Evolutionary conservation across 257 asterid genomes (phyloP).

Genomic region (Vinca minor): DNA sequence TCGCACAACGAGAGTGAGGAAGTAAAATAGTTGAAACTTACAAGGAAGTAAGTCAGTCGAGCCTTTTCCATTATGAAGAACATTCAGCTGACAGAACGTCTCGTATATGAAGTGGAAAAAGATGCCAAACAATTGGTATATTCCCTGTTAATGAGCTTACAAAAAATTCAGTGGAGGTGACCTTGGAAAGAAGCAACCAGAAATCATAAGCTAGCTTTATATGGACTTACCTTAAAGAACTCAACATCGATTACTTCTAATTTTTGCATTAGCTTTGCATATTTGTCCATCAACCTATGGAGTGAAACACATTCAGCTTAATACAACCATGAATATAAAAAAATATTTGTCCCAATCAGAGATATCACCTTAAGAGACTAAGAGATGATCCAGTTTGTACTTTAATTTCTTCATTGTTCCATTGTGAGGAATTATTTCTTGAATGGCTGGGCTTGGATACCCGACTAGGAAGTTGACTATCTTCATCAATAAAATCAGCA

Average conservation of each 20-base stretch:
- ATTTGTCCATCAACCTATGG: slow-evolving; percentile 89
- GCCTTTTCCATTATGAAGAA: slow-evolving; percentile 58
- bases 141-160: slow-evolving; percentile 54
- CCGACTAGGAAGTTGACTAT: slow-evolving; percentile 99
- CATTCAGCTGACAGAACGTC: slow-evolving; percentile 56
- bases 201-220: slow-evolving; percentile 15
- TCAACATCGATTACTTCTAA: slow-evolving; percentile 81
- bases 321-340: slow-evolving; percentile 14
- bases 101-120: slow-evolving; percentile 79
- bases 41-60: slow-evolving; percentile 47
- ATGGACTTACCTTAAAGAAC: slow-evolving; percentile 66
- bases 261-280: slow-evolving; percentile 96
- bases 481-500: slow-evolving; percentile 99
- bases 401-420: slow-evolving; percentile 50
- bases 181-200: slow-evolving; percentile 13
- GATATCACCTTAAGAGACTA: slow-evolving; percentile 66
- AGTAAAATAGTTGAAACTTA: slow-evolving; percentile 35
- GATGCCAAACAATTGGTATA: slow-evolving; percentile 84
- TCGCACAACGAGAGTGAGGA: slow-evolving; percentile 4
- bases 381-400: slow-evolving; percentile 93
- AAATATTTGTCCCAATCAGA: slow-evolving; percentile 13
- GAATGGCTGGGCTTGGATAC: slow-evolving; percentile 50
- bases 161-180: slow-evolving; percentile 8
- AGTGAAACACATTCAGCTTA: slow-evolving; percentile 26
- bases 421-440: slow-evolving; percentile 47